Evolutionary conservation across 495 filamentous ascomycete genomes (phyloP), one percentile per base, ranked within the genome.

Genomic region (Sporormia fimetaria): DNA sequence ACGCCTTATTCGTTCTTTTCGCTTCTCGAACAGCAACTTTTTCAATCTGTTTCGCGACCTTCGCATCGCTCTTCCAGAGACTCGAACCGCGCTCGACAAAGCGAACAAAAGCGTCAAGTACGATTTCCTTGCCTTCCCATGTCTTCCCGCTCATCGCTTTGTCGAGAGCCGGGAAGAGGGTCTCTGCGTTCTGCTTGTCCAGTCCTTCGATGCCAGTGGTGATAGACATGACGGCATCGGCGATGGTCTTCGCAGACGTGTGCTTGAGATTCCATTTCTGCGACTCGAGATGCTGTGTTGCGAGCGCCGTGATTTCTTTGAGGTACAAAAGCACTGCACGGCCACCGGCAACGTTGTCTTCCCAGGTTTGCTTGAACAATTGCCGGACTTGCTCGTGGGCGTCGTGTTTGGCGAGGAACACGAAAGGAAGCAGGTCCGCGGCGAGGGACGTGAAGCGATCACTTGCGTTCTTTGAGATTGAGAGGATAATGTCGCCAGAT

Each of bases 231-330:
- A 83, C 71, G n/a, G 75, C 73, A 35, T 84, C 78, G 5, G 84
- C 83, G 16, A 85, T 69, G 1, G 85, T 73, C 27, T 87, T 70
- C 16, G 90, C 83, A 9, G 82, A 79, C 3, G 83, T 81, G 51
- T 95, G 88, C 57, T 87, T 92, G 17, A 94, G 74, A 5, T 75
- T 76, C 90, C 90, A 96, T 52, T 80, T 79, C 2, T 81, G 70
- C 6, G 83, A 85, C 3, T 78, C 71, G 10, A 95, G 58, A 40
- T 86, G 69, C 37, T 69, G 63, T 12, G 71, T 66, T 10, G 75
- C 73, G 1, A 95, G 65, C 10, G 59, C 63, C 11, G 81, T 65
- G 47, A 96, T 93, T 62, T 98, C 90, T 28, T 68, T 69, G 14
- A 93, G 67, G 55, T 94, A 92, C 2, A 94, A 69, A 40, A 80